Base-by-base conservation (phyloP, 805 yeast genomes). In the Metschnikowia reukaufii region DNA sequence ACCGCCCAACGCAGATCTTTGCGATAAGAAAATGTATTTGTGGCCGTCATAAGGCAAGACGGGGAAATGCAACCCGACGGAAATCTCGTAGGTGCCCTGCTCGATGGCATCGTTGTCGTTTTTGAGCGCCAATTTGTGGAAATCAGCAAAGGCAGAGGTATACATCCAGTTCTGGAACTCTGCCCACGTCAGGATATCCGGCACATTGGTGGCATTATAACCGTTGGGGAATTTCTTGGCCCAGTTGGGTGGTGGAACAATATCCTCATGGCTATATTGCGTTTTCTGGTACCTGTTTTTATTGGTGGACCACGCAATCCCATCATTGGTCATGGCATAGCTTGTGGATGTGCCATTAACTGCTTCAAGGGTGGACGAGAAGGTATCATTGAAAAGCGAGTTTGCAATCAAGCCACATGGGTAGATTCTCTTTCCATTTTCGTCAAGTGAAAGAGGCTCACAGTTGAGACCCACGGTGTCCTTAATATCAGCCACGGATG, bases 341-440 rank as follows among this genome's bases (percentile, higher is more conserved):
- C 66, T 65, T 4, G 36, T 13, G 2, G 52, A 17, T 4, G 72
- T 63, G 8, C 74, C 75, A 50, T 73, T 73, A 13, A 67, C 75
- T 2, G 65, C 73, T 5, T 23, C 41, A 20, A 73, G 61, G 4
- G 73, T 63, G 9, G 57, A 39, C 15, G 58, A 32, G 45, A 51
- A 84, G 0, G 94, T 85, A 59, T 87, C 96, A 64, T 87, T 87
- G 67, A 86, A 87, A 56, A 85, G 56, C 8, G 91, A 79, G 63
- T 87, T 87, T 15, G 96, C 94, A 60, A 87, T 86, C 49, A 87
- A 70, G 0, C 96, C 96, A 66, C 96, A 87, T 12, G 96, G 96
- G 60, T 87, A 87, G 51, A 77, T 76, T 42, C 70, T 77, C 65
- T 67, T 78, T 13, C 84, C 84, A 21, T 68, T 51, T 0, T 40